These are phyloP conservation scores for Arbutus unedo DNA, from an alignment of 148 eudicot genomes.

Conservation along the genomic window DNA sequence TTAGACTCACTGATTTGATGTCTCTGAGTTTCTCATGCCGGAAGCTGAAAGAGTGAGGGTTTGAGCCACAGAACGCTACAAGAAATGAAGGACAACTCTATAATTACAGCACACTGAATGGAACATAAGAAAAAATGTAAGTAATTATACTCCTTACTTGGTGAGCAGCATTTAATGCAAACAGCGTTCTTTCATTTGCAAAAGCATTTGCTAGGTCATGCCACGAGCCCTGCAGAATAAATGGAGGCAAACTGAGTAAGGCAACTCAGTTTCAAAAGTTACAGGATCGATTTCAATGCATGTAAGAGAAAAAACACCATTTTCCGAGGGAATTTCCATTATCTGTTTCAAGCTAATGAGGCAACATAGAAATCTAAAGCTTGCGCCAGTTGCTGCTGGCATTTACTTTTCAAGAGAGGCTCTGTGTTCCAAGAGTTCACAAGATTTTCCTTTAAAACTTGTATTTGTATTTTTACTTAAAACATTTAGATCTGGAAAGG, in stretches of 20 bases:
- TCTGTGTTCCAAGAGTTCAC: slow-evolving; percentile 3
- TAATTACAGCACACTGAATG: not conserved
- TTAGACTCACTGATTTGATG: slow-evolving; percentile 68
- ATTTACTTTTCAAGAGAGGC: not conserved
- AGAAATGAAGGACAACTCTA: slow-evolving; percentile 3
- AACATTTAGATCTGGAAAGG: not conserved
- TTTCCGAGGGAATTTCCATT: not conserved
- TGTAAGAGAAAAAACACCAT: not conserved
- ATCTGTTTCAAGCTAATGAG: not conserved
- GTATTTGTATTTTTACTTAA: not conserved
- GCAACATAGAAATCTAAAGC: not conserved
- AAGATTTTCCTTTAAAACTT: not conserved
- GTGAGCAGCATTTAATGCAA: slow-evolving; percentile 65
- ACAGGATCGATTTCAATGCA: not conserved
- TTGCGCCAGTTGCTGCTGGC: not conserved
- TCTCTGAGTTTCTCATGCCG: slow-evolving; percentile 56
- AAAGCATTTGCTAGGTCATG: slow-evolving; percentile 66
- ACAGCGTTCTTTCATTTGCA: slow-evolving; percentile 53
- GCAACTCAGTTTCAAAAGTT: not conserved
- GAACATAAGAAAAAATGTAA: slow-evolving; percentile 3
- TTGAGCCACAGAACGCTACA: slow-evolving; percentile 90
- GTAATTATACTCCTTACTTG: slow-evolving; percentile 52
- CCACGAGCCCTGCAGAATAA: slow-evolving; percentile 84
- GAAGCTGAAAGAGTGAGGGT: slow-evolving; percentile 75
- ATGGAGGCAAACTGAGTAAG: slow-evolving; percentile 12